Percentiles rank a stretch among this genome's conserved stretches.
phyloP scores from a whole-genome alignment of 306 rosid genomes.

The Glycine latifolia region DNA sequence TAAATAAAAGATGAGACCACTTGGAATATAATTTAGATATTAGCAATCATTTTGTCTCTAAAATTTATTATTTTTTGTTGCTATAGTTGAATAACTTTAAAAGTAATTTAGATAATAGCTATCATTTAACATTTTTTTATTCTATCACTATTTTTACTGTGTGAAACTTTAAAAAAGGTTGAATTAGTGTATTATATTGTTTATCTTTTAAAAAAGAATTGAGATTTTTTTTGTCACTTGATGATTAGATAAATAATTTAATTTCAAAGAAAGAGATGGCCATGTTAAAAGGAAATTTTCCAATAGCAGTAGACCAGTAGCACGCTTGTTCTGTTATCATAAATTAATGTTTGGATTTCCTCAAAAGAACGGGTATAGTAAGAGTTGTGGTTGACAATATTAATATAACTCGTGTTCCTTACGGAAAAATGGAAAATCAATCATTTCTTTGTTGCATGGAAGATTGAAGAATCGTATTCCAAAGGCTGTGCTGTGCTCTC shows the following conservation, averaged over 20 bases:
- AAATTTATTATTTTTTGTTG: not conserved
- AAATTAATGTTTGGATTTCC: not conserved
- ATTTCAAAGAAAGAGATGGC: not conserved
- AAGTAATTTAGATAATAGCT: not conserved
- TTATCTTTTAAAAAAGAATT: not conserved
- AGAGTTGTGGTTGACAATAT: slow-evolving; percentile 16
- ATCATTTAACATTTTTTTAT: not conserved
- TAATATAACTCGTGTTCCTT: slow-evolving; percentile 7
- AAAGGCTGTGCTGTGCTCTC: no score
- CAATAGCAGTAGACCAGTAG: not conserved
- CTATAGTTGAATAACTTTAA: not conserved
- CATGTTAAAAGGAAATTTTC: not conserved
- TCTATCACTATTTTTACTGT: not conserved
- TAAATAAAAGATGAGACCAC: no score
- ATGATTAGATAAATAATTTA: not conserved
- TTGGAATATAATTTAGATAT: no score
- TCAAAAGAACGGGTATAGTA: not conserved
- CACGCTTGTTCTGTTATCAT: not conserved
- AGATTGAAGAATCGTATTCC: slow-evolving; percentile 14
- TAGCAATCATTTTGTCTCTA: no score
- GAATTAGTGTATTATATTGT: not conserved
- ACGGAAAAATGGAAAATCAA: not conserved
- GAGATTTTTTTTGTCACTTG: not conserved
- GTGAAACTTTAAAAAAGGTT: not conserved
- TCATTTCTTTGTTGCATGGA: not conserved